Evolutionary conservation across 2,329 filamentous ascomycete species (phyloP), one percentile per base, ranked within the genome.

Genomic region (Paradendryphiella salina): DNA sequence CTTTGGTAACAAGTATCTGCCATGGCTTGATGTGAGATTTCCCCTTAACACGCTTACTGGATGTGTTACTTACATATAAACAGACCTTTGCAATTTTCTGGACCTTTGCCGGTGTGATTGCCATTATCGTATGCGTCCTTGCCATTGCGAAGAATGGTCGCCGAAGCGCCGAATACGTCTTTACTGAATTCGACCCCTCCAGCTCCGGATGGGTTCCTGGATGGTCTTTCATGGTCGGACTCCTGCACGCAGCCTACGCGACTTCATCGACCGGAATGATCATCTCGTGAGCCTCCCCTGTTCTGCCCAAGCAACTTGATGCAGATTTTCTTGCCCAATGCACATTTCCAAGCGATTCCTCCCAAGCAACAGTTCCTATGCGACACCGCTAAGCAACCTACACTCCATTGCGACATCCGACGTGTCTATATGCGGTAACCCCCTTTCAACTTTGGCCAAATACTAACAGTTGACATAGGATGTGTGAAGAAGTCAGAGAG

Each of bases 181-280:
- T 89, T 64, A 81, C 78, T n/a, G 77, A 85, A 62, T 89, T 90
- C 63, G 85, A 88, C 66, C 76, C 80, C 20, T 69, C 67, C 46
- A 80, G 79, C 52, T 88, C 86, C 3, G 87, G 87, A 50, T 91
- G 87, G 86, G 75, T 79, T 3, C 76, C 80, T 34, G 86, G 87
- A 64, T 89, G 86, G 86, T 85, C 86, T 3, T 89, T 88, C 75
- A 85, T 82, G 67, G 84, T 90, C 52, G 87, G 87, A 66, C 79
- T 90, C 21, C 77, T 89, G 15, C 86, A 89, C 63, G 86, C 85
- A 41, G 87, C 84, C 55, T 89, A 90, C 65, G 86, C 85, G 37
- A 89, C 86, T 11, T 89, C 86, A 3, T 87, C 86, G 13, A 89
- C 86, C 0, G 88, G 88, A 73, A 90, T 90, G 87, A 86, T 90